phyloP scores from a whole-genome alignment of 139 green algal genomes.

The Desmodesmus armatus region DNA sequence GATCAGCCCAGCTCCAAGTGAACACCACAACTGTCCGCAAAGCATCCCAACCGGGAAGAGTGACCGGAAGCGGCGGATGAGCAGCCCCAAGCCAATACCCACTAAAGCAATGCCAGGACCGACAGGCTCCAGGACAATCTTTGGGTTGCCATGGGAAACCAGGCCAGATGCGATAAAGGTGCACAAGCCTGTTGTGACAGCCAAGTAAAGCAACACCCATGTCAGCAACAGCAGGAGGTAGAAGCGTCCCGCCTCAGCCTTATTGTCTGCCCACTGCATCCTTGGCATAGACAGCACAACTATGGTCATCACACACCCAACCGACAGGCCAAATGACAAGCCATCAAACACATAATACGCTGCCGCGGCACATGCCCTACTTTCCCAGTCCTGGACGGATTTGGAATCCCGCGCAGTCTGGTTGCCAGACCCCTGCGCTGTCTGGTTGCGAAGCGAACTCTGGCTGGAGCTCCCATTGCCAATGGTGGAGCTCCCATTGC shows the following conservation, averaged over 20 bases:
- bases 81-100: too few species aligned
- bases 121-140: neutral
- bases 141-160: neutral
- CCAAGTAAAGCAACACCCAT: neutral
- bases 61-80: too few species aligned
- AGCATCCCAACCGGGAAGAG: too few species aligned
- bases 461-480: neutral
- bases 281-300: constrained; percentile 1
- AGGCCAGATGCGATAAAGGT: neutral
- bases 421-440: neutral
- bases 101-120: too few species aligned
- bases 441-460: neutral
- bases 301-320: neutral
- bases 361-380: neutral
- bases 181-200: neutral
- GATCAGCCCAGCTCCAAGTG: too few species aligned
- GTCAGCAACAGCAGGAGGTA: neutral
- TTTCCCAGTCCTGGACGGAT: too few species aligned
- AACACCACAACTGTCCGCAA: too few species aligned
- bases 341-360: neutral
- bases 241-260: neutral
- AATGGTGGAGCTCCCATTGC: neutral
- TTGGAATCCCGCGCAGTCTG: neutral
- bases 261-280: neutral
- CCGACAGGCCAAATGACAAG: neutral